These are phyloP conservation scores for Dryas octopetala DNA, from an alignment of 306 rosid genomes.

Conservation along the genomic window DNA sequence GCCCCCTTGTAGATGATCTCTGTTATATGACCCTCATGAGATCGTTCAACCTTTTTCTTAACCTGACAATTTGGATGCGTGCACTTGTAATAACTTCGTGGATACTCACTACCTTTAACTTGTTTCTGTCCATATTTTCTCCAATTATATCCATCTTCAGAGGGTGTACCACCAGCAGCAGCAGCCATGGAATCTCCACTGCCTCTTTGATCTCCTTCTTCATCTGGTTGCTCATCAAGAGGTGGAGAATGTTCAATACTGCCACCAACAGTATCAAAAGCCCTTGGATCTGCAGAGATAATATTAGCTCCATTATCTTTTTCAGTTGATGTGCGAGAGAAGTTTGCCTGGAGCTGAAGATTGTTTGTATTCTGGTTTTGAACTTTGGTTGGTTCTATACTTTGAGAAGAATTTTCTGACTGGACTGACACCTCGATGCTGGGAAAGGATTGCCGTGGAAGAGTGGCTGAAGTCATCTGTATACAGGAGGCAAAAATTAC, in stretches of 20 bases:
- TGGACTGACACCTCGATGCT: constrained; percentile 53
- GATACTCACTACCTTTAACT: constrained; percentile 95
- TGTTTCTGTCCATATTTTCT: constrained; percentile 97
- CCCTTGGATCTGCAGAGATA: constrained; percentile 44
- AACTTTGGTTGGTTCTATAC: constrained; percentile 44
- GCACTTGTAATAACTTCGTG: constrained; percentile 93
- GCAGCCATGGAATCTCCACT: constrained; percentile 58
- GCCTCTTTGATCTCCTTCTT: constrained; percentile 69
- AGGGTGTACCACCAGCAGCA: constrained; percentile 60
- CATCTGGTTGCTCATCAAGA: constrained; percentile 65
- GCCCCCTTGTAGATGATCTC: constrained; percentile 93
- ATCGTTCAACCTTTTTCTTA: constrained; percentile 90
- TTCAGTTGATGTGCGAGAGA: constrained; percentile 42
- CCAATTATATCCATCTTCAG: constrained; percentile 95
- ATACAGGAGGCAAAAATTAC: constrained; percentile 28
- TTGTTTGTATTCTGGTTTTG: constrained; percentile 50
- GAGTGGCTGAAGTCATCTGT: constrained; percentile 50
- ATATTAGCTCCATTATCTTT: constrained; percentile 42
- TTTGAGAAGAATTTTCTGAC: constrained; percentile 57
- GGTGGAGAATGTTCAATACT: constrained; percentile 54
- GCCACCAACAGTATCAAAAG: constrained; percentile 43
- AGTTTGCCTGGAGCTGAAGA: constrained; percentile 50
- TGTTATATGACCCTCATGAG: constrained; percentile 89
- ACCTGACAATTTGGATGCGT: constrained; percentile 82
- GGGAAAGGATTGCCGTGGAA: constrained; percentile 55